phyloP scores from a whole-genome alignment of 345 rosid genomes.

The Trapa incisa region DNA sequence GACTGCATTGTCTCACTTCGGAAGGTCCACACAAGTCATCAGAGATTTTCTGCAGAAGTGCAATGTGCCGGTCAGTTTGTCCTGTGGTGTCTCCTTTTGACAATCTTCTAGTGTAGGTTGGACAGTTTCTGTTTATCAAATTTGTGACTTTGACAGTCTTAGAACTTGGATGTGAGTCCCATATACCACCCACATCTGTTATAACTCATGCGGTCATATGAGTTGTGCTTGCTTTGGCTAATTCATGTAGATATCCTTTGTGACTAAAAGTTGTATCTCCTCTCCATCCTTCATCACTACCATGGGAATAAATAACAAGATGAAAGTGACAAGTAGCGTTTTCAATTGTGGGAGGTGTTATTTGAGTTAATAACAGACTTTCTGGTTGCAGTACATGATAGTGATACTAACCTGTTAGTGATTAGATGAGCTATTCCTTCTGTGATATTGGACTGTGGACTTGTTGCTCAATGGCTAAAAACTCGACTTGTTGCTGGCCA shows the following conservation, averaged over 20 bases:
- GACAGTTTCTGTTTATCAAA: background rate
- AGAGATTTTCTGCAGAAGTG: constrained; percentile 54
- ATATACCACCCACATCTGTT: background rate
- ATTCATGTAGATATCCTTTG: background rate
- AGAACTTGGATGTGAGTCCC: background rate
- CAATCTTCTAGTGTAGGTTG: background rate
- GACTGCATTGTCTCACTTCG: constrained; percentile 20
- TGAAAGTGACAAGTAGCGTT: background rate
- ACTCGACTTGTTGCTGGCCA: constrained; percentile 2
- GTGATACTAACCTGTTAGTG: background rate
- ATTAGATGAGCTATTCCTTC: background rate
- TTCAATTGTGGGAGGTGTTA: background rate
- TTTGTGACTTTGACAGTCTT: background rate
- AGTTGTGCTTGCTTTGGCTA: background rate
- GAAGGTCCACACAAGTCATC: constrained; percentile 32
- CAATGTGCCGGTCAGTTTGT: constrained; percentile 66
- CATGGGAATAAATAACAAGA: background rate
- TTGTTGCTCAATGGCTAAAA: background rate
- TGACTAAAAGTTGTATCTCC: background rate
- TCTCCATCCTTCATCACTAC: background rate
- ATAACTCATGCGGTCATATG: too few species aligned
- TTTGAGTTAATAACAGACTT: background rate
- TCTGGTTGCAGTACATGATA: background rate
- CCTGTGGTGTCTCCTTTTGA: background rate
- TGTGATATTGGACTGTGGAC: background rate